A percentile compares a stretch with the other conserved stretches of the same genome.
phyloP scores from a whole-genome alignment of 2,329 filamentous ascomycete species.

The Ploettnerulaceae sp. region DNA sequence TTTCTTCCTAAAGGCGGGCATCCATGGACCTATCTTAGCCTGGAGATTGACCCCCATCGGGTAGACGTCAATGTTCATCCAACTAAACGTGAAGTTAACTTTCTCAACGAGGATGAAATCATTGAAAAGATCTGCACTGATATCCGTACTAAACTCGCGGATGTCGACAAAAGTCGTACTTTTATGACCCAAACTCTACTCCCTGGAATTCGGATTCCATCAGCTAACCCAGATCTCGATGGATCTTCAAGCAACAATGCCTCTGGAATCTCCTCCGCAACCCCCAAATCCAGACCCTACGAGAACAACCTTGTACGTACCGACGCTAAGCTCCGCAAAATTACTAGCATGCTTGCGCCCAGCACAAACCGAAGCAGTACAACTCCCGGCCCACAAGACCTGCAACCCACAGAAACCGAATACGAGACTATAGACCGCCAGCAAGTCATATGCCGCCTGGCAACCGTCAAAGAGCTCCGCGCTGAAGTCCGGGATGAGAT shows the following conservation, averaged over 20 bases:
- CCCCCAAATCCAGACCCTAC: constrained; percentile 58
- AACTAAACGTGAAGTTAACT: constrained; percentile 94
- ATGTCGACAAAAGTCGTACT: constrained; percentile 87
- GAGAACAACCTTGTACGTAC: constrained; percentile 90
- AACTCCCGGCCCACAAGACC: constrained; percentile 24
- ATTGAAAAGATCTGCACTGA: constrained; percentile 78
- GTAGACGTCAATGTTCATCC: constrained; percentile 98
- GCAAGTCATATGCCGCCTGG: constrained; percentile 65
- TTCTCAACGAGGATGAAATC: constrained; percentile 96
- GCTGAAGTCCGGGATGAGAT: constrained; percentile 73
- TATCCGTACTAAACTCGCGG: constrained; percentile 71
- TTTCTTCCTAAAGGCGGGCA: constrained; percentile 93
- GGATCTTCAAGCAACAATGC: constrained; percentile 14
- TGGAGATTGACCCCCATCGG: constrained; percentile 86
- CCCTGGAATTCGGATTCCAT: constrained; percentile 52
- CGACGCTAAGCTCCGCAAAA: constrained; percentile 84
- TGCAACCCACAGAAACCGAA: constrained; percentile 41
- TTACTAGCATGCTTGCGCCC: constrained; percentile 88
- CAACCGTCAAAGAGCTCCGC: constrained; percentile 81
- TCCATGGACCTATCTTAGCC: constrained; percentile 86
- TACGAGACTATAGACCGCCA: constrained; percentile 72
- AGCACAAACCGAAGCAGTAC: constrained; percentile 35
- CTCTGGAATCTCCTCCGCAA: constrained; percentile 27
- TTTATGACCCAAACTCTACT: constrained; percentile 92
- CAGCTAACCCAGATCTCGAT: constrained; percentile 24